Conservation (phyloP, 2,329 filamentous ascomycete genomes). For the Hypoxylon sp. region DNA sequence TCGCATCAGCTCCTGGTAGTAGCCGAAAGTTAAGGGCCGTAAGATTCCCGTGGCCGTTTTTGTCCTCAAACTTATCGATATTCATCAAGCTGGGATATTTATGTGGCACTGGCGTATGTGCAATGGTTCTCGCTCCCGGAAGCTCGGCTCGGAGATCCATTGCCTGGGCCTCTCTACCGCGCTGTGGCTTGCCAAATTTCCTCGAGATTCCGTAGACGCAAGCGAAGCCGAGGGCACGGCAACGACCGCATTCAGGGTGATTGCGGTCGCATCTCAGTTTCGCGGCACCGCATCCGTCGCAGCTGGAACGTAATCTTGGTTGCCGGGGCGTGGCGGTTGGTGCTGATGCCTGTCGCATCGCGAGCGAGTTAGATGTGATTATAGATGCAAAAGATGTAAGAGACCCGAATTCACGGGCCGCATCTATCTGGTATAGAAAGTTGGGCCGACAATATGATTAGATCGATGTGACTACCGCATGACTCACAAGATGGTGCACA, state of each 20-base stretch:
- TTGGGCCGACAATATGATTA: neutral
- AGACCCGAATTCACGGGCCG: neutral
- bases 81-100: neutral
- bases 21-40: neutral
- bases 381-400: neutral
- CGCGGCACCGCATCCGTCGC: constrained; percentile 33
- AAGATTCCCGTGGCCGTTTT: neutral
- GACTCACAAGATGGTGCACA: neutral
- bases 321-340: constrained; percentile 1
- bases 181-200: constrained; percentile 4
- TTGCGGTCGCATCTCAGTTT: constrained; percentile 37
- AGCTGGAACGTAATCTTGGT: constrained; percentile 35
- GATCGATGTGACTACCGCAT: neutral
- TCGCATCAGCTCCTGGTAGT: neutral
- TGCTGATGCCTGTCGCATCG: neutral
- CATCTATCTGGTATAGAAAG: neutral
- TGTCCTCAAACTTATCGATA: neutral
- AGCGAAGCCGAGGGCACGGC: constrained; percentile 15
- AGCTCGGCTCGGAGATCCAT: constrained; percentile 8
- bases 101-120: neutral
- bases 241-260: constrained; percentile 31
- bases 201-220: constrained; percentile 7
- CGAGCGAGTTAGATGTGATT: neutral
- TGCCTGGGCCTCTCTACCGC: constrained; percentile 3
- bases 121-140: neutral